phyloP scores from a whole-genome alignment of 1,139 yeast genomes.

The Geotrichum klebahnii region DNA sequence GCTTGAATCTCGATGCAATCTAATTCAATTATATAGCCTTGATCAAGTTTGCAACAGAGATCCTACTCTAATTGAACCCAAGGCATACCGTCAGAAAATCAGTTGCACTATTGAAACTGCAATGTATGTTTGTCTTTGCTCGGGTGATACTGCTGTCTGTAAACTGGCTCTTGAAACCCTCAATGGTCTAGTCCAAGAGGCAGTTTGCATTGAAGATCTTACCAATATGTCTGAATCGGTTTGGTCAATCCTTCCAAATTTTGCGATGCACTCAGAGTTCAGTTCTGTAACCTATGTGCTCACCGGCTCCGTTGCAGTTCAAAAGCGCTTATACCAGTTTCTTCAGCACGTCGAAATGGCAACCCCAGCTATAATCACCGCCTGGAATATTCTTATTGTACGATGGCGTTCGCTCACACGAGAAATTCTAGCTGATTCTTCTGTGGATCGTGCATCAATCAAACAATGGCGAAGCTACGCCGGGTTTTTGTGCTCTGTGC shows the following conservation, averaged over 20 bases:
- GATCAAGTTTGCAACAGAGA: slow-evolving; percentile 30
- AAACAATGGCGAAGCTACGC: slow-evolving; percentile 38
- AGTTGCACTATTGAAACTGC: slow-evolving; percentile 46
- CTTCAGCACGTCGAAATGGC: slow-evolving; percentile 53
- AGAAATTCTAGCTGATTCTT: slow-evolving; percentile 5
- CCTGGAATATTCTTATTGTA: slow-evolving; percentile 55
- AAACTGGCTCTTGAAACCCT: slow-evolving; percentile 50
- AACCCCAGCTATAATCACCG: slow-evolving; percentile 55
- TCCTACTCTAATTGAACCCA: slow-evolving; percentile 27
- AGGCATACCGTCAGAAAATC: slow-evolving; percentile 34
- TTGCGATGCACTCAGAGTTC: slow-evolving; percentile 45
- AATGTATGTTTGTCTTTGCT: slow-evolving; percentile 49
- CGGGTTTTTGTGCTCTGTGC: slow-evolving; percentile 48
- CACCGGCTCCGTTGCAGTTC: slow-evolving; percentile 74
- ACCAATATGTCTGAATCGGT: slow-evolving; percentile 27
- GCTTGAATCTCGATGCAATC: slow-evolving; percentile 23
- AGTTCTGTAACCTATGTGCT: slow-evolving; percentile 57
- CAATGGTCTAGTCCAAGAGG: slow-evolving; percentile 47
- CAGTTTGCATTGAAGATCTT: slow-evolving; percentile 29
- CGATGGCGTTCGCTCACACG: slow-evolving; percentile 47
- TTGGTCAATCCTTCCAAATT: slow-evolving; percentile 38
- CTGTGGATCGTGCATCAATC: slow-evolving; percentile 22
- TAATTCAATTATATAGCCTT: slow-evolving; percentile 35
- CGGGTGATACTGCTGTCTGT: slow-evolving; percentile 57
- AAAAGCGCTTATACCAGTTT: slow-evolving; percentile 59